Base-by-base conservation (phyloP, 768 basidiomycete genomes). In the Rhizopogon vinicolor region DNA sequence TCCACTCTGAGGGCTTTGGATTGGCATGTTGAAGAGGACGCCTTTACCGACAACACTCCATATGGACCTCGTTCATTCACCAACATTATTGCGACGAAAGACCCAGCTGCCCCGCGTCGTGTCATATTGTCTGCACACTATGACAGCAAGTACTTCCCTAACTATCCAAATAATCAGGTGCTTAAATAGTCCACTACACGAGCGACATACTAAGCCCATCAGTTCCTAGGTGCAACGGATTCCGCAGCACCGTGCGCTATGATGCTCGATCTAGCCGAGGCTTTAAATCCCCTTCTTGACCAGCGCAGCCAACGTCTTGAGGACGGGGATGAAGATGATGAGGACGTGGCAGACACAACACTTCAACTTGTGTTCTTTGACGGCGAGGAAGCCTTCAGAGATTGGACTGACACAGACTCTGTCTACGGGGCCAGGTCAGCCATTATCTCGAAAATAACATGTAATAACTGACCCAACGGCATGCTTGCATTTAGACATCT, bases 151-250 rank as follows among this genome's bases (percentile, higher is more conserved):
- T 95, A 83, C 72, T 94, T 88, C 61, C 74, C 85, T 0, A 69
- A 67, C 1, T 86, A 78, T 55, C 89, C 91, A 5, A 69, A 80
- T 39, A 89, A 91, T 65, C 87, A 91, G 75, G 93, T 91, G 63
- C 56, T 77, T 67, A 19, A 45, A 8, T 42, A 43, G 7, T 44
- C 7, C 29, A 6, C 29, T 59, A 43, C 19, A 9, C 51, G 51
- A 40, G 33, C 37, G 54, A 39, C 14, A 22, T 35, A 8, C 46
- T 48, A 35, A 48, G 33, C 39, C 28, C 52, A 56, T 50, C 49
- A 98, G 91, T 99, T 99, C 68, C 75, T 99, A 64, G 97, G 97
- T 35, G 97, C 97, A 8, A 98, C 94, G 9, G 97, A 99, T 68
- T 97, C 94, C 1, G 97, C 95, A 6, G 93, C 92, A 35, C 86